Evolutionary conservation across 1,139 yeast genomes (phyloP).

Genomic region (Yamadazyma oceani): DNA sequence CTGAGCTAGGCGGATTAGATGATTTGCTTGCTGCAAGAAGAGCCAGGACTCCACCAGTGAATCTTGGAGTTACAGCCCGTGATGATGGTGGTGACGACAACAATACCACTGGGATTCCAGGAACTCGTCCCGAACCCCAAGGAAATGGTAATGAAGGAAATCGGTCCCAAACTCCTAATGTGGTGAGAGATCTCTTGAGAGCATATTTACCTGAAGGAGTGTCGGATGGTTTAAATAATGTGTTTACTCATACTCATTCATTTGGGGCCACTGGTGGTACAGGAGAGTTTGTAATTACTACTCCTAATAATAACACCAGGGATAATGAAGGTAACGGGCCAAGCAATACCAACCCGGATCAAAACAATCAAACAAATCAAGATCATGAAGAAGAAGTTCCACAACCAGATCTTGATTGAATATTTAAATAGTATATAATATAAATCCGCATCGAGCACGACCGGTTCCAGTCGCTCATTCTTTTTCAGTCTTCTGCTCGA

Average conservation of each 20-base stretch:
- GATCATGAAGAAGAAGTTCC: constrained; percentile 4
- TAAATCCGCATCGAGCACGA: neutral
- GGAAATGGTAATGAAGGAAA: too few relatives aligned
- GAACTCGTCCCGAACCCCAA: too few relatives aligned
- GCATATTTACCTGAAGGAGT: constrained; percentile 16
- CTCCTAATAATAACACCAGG: neutral
- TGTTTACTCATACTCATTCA: constrained; percentile 15
- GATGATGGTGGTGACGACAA: neutral
- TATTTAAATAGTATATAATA: too few relatives aligned
- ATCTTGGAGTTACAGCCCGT: neutral
- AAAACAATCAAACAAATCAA: neutral
- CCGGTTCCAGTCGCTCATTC: neutral
- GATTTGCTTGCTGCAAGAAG: constrained; percentile 1
- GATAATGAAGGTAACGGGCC: neutral
- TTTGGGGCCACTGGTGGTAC: constrained; percentile 13
- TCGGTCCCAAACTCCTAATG: constrained; percentile 5
- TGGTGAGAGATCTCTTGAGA: constrained; percentile 16
- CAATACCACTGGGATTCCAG: neutral
- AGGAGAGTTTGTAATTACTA: constrained; percentile 6
- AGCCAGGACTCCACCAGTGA: constrained; percentile 4
- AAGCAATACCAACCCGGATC: neutral
- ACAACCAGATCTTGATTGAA: constrained; percentile 1
- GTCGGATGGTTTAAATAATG: constrained; percentile 16
- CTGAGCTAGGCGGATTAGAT: neutral
- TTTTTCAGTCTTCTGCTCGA: neutral